Base-by-base conservation (phyloP, 148 eudicot species). In the Oxyria digyna region DNA sequence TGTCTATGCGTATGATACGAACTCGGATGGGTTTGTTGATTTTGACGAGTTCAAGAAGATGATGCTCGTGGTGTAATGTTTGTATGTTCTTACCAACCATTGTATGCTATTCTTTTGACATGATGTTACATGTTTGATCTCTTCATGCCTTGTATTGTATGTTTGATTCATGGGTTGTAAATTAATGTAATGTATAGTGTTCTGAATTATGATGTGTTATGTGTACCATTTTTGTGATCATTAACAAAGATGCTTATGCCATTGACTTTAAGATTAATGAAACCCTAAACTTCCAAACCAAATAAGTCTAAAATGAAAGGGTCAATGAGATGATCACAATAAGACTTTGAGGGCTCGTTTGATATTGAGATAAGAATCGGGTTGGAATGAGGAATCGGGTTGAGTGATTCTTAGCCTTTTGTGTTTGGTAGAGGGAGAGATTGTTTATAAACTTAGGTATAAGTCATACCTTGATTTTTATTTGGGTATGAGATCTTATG, bases 21-120 rank as follows among this genome's bases (percentile, higher is more conserved):
- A 87, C 72, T 77, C 82, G 3, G 96, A 87, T 76, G 96, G 92
- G 17, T 69, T 87, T 52, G 74, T 89, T 11, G 92, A 89, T 76
- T 89, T 83, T 68, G 73, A 83, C 3, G 96, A 89, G 84, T 89
- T 89, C 55, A 89, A 88, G 83, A 73, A 59, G 26, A 89, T 89
- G 96, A 89, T 87, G 96, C 70, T 83, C 23, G 76, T 73, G 63
- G 66, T 68, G n/a, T 52, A 45, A 43, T 68, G 15, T 5, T n/a
- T 57, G 18, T 20, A 21, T 21, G 7, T 11, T 27, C 63, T 55
- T 55, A 17, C n/a, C 35, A 55, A 57, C 13, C 64, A 35, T 13
- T 12, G 23, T 20, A 50, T 50, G 59, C 3, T 50, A 52, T 23
- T 52, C 7, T 23, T 52, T 49, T 52, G 62, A 52, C 57, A 20